phyloP scores from a whole-genome alignment of 1,139 yeast genomes.

The Magnusiomyces fungicola region DNA sequence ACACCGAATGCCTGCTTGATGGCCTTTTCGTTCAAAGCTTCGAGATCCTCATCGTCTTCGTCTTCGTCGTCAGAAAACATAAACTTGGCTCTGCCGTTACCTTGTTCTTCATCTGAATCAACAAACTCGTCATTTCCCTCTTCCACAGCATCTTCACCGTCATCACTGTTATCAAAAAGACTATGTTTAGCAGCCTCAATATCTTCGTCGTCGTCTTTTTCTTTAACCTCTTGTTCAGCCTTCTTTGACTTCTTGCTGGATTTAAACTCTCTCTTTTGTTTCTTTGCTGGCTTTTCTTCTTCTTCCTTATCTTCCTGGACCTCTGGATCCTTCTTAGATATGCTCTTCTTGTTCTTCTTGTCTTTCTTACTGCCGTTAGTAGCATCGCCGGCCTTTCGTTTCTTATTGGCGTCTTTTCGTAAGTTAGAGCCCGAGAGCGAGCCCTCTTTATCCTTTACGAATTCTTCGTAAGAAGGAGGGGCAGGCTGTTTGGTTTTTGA shows the following conservation, averaged over 20 bases:
- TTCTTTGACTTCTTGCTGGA: slow-evolving; percentile 29
- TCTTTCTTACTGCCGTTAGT: slow-evolving; percentile 22
- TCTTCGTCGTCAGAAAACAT: slow-evolving; percentile 85
- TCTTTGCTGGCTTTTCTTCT: slow-evolving; percentile 28
- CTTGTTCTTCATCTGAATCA: slow-evolving; percentile 48
- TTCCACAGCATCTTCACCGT: slow-evolving; percentile 8
- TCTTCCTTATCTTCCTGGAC: slow-evolving; percentile 20
- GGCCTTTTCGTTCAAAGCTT: slow-evolving; percentile 36
- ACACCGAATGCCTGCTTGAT: slow-evolving; percentile 80
- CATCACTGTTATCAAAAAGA: slow-evolving; percentile 71
- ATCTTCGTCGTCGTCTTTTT: slow-evolving; percentile 49
- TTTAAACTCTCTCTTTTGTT: slow-evolving; percentile 19
- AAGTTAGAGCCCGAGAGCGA: slow-evolving; percentile 19
- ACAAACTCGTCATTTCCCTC: slow-evolving; percentile 29
- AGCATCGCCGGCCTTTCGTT: slow-evolving; percentile 18
- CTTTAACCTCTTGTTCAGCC: no score
- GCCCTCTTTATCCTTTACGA: slow-evolving; percentile 51
- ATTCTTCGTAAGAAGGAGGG: slow-evolving; percentile 82
- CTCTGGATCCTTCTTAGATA: slow-evolving; percentile 18
- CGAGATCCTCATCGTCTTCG: slow-evolving; percentile 50
- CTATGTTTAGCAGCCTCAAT: slow-evolving; percentile 67
- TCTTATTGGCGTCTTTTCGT: slow-evolving; percentile 28
- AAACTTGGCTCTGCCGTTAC: slow-evolving; percentile 51
- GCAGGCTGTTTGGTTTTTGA: slow-evolving; percentile 84
- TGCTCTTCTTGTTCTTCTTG: slow-evolving; percentile 28